Percentiles rank a stretch among this genome's conserved stretches.
These are phyloP conservation scores for Echinochloa phyllopogon DNA, from an alignment of 176 grass and related monocot species.

Conservation along the genomic window DNA sequence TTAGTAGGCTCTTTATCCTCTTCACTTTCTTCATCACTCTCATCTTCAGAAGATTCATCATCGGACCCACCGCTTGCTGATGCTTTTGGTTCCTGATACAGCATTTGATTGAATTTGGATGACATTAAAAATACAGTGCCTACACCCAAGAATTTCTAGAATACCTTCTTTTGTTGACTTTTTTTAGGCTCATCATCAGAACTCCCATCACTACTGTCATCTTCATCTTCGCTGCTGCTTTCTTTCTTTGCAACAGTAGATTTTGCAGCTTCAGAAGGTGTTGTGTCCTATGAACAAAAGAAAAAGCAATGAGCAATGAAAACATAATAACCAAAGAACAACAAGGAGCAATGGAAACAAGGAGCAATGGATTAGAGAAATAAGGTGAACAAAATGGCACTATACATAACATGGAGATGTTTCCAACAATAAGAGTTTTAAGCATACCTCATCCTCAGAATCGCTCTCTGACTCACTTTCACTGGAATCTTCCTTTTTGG, in stretches of 20 bases:
- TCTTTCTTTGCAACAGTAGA: slow-evolving; percentile 42
- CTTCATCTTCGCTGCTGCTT: slow-evolving; percentile 55
- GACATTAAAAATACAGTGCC: neutral
- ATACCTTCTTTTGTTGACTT: slow-evolving; percentile 41
- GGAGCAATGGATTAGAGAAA: neutral
- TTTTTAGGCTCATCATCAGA: slow-evolving; percentile 63
- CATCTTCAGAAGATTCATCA: slow-evolving; percentile 50
- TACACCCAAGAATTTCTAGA: neutral
- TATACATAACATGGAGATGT: neutral
- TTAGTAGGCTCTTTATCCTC: slow-evolving; percentile 46
- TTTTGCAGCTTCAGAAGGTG: slow-evolving; percentile 22
- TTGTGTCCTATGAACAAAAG: slow-evolving; percentile 35
- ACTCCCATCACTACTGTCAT: slow-evolving; percentile 53
- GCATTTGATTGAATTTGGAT: neutral
- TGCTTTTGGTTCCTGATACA: slow-evolving; percentile 29
- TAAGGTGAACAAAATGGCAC: neutral
- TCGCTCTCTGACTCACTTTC: slow-evolving; percentile 46
- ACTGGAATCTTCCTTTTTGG: slow-evolving; percentile 38
- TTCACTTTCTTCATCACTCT: slow-evolving; percentile 50
- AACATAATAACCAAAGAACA: neutral
- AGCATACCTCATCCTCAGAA: slow-evolving; percentile 45
- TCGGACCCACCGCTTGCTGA: slow-evolving; percentile 45
- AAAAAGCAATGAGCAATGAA: slow-evolving; percentile 13
- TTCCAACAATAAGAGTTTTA: neutral
- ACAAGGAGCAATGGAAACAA: neutral